phyloP scores from a whole-genome alignment of 2,329 filamentous ascomycete genomes.

The Blumeria hordei region DNA sequence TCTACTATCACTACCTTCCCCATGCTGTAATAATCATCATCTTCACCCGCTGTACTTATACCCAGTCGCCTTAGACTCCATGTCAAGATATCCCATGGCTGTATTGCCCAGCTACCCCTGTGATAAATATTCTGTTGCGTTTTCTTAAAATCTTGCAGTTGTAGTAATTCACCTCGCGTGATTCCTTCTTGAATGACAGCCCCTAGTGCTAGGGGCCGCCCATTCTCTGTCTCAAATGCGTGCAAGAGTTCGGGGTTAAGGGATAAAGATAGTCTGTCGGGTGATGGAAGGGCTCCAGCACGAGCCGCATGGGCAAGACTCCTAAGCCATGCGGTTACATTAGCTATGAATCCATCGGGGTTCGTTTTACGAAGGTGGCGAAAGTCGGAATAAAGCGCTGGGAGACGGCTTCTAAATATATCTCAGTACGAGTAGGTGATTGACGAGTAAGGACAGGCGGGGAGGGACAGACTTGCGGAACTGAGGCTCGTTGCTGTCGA shows the following conservation, averaged over 20 bases:
- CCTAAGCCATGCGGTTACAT: slow-evolving; percentile 54
- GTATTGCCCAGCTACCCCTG: slow-evolving; percentile 37
- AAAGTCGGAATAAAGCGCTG: slow-evolving; percentile 79
- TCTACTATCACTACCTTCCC: slow-evolving; percentile 41
- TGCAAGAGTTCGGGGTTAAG: slow-evolving; percentile 40
- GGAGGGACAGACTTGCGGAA: slow-evolving; percentile 27
- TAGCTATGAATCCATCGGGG: slow-evolving; percentile 64
- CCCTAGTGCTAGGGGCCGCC: slow-evolving; percentile 57
- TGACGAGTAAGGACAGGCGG: background rate
- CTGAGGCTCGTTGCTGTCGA: slow-evolving; percentile 33
- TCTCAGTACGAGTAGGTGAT: background rate
- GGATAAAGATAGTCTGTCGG: slow-evolving; percentile 26
- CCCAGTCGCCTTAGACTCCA: slow-evolving; percentile 57
- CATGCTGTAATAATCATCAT: slow-evolving; percentile 29
- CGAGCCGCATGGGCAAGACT: slow-evolving; percentile 46
- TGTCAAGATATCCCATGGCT: slow-evolving; percentile 43
- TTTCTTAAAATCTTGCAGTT: slow-evolving; percentile 40
- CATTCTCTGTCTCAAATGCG: slow-evolving; percentile 54
- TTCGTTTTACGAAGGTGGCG: slow-evolving; percentile 48
- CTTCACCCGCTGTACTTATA: slow-evolving; percentile 18
- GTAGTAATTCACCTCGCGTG: slow-evolving; percentile 41
- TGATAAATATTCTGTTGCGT: slow-evolving; percentile 47
- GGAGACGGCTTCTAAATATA: slow-evolving; percentile 41
- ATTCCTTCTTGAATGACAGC: slow-evolving; percentile 57
- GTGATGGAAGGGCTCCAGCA: slow-evolving; percentile 25